Percentiles rank a stretch among this genome's conserved stretches.
Evolutionary conservation across 345 rosid genomes (phyloP).

Genomic region (Leavenworthia alabamica): DNA sequence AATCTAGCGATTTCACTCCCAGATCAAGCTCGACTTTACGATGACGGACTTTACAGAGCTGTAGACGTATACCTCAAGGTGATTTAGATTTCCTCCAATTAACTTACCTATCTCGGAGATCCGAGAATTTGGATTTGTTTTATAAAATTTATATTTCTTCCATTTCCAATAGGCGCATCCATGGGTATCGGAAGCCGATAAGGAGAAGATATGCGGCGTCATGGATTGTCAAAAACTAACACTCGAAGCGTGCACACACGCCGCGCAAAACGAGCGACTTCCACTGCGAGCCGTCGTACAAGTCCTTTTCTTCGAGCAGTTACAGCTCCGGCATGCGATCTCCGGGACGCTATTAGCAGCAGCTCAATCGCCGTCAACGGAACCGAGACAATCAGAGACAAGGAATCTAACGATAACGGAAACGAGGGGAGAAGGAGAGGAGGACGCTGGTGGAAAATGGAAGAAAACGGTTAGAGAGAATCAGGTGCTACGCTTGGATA

Average conservation of each 20-base stretch:
- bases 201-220: conserved; percentile 77
- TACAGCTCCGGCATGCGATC: conserved; percentile 84
- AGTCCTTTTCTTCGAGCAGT: conserved; percentile 93
- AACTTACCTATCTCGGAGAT: neutral
- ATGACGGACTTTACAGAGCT: conserved; percentile 98
- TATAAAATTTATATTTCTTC: neutral
- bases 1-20: conserved; percentile 67
- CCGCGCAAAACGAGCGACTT: conserved; percentile 93
- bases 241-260: conserved; percentile 96
- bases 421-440: conserved; percentile 16
- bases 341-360: conserved; percentile 74
- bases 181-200: conserved; percentile 69
- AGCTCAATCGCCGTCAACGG: conserved; percentile 47
- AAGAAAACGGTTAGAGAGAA: conserved; percentile 78
- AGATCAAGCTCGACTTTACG: conserved; percentile 76
- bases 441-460: conserved; percentile 45
- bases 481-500: conserved; percentile 86
- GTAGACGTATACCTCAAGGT: conserved; percentile 93
- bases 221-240: conserved; percentile 92
- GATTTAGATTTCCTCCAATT: neutral
- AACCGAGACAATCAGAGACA: conserved; percentile 35
- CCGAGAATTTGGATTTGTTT: neutral
- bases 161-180: conserved; percentile 77
- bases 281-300: conserved; percentile 93
- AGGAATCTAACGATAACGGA: conserved; percentile 13